phyloP scores from a whole-genome alignment of 2,329 filamentous ascomycete species.

The Eutypella sp. region DNA sequence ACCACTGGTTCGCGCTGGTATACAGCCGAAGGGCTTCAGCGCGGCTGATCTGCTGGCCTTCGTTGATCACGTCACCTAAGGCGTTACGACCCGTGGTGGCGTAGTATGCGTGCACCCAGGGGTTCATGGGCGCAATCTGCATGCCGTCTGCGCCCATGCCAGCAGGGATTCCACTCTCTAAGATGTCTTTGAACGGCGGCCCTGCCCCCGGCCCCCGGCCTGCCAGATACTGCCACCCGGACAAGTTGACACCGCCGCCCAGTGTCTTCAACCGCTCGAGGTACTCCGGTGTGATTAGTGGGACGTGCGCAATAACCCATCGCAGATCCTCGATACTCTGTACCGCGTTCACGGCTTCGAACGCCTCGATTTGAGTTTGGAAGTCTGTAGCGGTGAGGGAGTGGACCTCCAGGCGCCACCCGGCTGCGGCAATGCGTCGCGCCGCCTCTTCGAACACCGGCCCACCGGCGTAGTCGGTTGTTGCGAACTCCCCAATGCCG shows the following conservation, averaged over 20 bases:
- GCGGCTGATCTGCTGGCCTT: slow-evolving; percentile 18
- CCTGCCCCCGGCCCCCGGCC: slow-evolving; percentile 18
- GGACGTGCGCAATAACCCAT: slow-evolving; percentile 26
- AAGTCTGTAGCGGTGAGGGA: slow-evolving; percentile 19
- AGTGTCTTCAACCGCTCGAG: slow-evolving; percentile 18
- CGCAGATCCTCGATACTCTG: slow-evolving; percentile 14
- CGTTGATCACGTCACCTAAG: slow-evolving; percentile 19
- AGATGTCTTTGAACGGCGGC: slow-evolving; percentile 23
- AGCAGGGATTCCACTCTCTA: slow-evolving; percentile 23
- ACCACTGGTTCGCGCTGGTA: slow-evolving; percentile 24
- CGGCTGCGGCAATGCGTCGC: slow-evolving; percentile 14
- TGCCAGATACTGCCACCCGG: slow-evolving; percentile 21
- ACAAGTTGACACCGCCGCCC: slow-evolving; percentile 24
- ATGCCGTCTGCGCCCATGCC: slow-evolving; percentile 24
- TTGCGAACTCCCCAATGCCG: slow-evolving; percentile 23
- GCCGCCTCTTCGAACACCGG: slow-evolving; percentile 21
- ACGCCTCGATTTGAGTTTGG: slow-evolving; percentile 18
- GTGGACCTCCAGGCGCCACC: slow-evolving; percentile 26
- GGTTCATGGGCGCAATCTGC: slow-evolving; percentile 25
- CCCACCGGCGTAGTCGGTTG: slow-evolving; percentile 20
- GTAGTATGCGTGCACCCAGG: slow-evolving; percentile 25
- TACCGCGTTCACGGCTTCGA: slow-evolving; percentile 16
- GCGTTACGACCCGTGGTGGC: slow-evolving; percentile 24
- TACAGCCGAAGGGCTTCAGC: slow-evolving; percentile 18
- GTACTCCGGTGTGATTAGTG: slow-evolving; percentile 20